Conservation (phyloP, 768 basidiomycete species). For the Tricholoma bakamatsutake region DNA sequence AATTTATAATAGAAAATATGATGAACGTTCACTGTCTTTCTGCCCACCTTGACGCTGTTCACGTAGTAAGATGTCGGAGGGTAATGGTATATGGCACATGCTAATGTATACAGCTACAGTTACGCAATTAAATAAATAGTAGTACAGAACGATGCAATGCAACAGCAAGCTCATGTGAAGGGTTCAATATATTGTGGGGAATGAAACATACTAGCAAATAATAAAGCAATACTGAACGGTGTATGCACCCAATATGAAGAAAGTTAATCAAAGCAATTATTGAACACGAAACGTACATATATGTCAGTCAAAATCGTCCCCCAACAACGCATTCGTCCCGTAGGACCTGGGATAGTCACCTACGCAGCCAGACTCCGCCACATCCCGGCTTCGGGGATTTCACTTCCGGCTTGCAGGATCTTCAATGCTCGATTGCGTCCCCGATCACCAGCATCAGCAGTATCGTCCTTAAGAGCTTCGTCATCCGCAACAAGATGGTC, state of each 20-base stretch:
- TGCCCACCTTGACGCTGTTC: background rate
- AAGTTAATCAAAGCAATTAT: conserved; percentile 17
- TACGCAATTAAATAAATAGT: background rate
- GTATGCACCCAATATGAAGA: conserved; percentile 1
- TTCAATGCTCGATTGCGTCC: conserved; percentile 56
- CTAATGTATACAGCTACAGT: conserved; percentile 1
- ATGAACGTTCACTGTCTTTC: background rate
- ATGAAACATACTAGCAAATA: conserved; percentile 1
- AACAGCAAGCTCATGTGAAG: background rate
- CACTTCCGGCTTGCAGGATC: conserved; percentile 66
- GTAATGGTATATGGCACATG: background rate
- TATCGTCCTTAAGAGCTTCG: conserved; percentile 16
- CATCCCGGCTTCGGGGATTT: conserved; percentile 68
- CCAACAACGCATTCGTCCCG: background rate
- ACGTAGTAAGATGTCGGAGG: background rate
- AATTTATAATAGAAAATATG: background rate
- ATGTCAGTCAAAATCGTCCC: conserved; percentile 5
- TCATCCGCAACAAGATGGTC: conserved; percentile 16
- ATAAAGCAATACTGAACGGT: conserved; percentile 9
- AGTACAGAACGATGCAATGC: background rate
- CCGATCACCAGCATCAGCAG: conserved; percentile 33
- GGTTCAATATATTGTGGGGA: background rate
- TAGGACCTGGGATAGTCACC: background rate
- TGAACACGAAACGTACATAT: conserved; percentile 16
- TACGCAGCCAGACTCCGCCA: conserved; percentile 68